Base-by-base conservation (phyloP, 139 green algal species). In the Haematococcus lacustris region DNA sequence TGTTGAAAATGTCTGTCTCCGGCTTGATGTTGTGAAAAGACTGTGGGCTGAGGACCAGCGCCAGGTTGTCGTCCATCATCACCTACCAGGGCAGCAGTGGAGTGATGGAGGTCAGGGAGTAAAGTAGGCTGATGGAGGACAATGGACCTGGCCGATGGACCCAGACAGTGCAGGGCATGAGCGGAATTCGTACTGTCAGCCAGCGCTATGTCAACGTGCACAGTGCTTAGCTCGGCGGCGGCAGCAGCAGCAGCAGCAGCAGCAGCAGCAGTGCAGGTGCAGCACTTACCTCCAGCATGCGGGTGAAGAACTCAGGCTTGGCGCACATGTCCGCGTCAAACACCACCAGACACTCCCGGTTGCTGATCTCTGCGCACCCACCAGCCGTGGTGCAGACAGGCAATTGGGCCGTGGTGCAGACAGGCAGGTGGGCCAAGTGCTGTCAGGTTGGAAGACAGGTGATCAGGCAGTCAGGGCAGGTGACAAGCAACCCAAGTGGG, bases 1-100 rank as follows among this genome's bases (percentile, higher is more conserved):
- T 88, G 81, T 94, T 94, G 87, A 94, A 94, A 73, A 94, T 88
- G 81, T 94, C 88, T 25, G 73, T 79, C 62, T 82, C 76, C 28
- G 83, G 73, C 71, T 91, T 82, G 40, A 93, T 85, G 77, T 94
- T 94, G 84, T 87, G 86, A 69, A 94, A 93, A 68, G 84, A 83
- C 82, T 93, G 86, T 34, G 78, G 80, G 0, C 61, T 84, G 4
- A 87, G 70, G 35, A 30, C 57, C 62, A 88, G 70, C n/a, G 66
- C 66, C 9, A 73, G 23, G 57, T 71, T 57, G 34, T 81, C 77
- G 3, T 82, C 77, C 61, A 68, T 62, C 71, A 82, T 78, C 1
- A 72, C 74, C 9, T 64, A 77, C 26, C n/a, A n/a, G n/a, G n/a
- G n/a, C n/a, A n/a, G n/a, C n/a, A n/a, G n/a, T n/a, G n/a, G n/a